A percentile compares a stretch with the other conserved stretches of the same genome.
phyloP scores from a whole-genome alignment of 2,329 filamentous ascomycete genomes.

The Coniochaeta ligniaria region DNA sequence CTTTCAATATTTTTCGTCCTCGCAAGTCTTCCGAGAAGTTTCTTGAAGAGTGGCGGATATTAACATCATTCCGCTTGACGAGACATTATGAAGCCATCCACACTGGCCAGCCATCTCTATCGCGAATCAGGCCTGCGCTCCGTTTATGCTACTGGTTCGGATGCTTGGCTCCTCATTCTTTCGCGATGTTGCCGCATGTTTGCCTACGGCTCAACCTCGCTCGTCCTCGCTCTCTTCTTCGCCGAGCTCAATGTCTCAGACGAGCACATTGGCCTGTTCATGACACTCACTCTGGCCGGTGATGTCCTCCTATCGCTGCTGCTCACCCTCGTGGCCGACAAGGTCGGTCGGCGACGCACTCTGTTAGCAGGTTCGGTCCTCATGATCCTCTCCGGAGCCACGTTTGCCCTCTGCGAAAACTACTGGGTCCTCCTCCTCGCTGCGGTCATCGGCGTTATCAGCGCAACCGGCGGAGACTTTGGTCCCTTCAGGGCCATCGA shows the following conservation, averaged over 20 bases:
- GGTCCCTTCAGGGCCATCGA: slow-evolving; percentile 62
- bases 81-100: neutral
- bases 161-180: slow-evolving; percentile 48
- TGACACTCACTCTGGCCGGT: slow-evolving; percentile 55
- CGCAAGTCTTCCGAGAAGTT: neutral
- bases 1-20: neutral
- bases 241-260: slow-evolving; percentile 48
- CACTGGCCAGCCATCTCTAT: slow-evolving; percentile 15
- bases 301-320: slow-evolving; percentile 52
- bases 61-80: neutral
- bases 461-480: slow-evolving; percentile 57
- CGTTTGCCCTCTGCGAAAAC: slow-evolving; percentile 46
- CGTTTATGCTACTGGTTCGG: slow-evolving; percentile 34
- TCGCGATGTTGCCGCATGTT: slow-evolving; percentile 49
- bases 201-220: slow-evolving; percentile 53
- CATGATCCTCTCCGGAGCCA: slow-evolving; percentile 48
- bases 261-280: slow-evolving; percentile 54
- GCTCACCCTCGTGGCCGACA: slow-evolving; percentile 52
- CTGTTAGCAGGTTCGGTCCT: slow-evolving; percentile 43
- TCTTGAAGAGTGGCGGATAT: neutral
- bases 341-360: slow-evolving; percentile 47
- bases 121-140: slow-evolving; percentile 41
- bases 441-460: slow-evolving; percentile 54
- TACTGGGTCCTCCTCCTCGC: slow-evolving; percentile 53
- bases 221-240: slow-evolving; percentile 57